Conservation (phyloP, 148 eudicot genomes). For the Mesembryanthemum crystallinum region DNA sequence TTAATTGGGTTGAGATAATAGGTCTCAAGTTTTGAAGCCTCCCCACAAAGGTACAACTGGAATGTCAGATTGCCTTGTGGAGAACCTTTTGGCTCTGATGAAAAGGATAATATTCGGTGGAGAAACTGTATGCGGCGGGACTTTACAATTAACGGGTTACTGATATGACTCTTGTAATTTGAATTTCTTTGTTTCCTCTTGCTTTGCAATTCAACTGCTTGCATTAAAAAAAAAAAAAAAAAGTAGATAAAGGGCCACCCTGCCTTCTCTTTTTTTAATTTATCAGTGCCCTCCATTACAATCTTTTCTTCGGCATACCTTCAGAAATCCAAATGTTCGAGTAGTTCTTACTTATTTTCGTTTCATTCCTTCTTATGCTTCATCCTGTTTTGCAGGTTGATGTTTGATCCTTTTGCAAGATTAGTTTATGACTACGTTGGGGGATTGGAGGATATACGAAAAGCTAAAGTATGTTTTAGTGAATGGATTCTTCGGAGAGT, state of each 20-base stretch:
- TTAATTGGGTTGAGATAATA: conserved; percentile 25
- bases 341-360: not conserved
- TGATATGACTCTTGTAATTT: conserved; percentile 39
- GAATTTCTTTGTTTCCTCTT: conserved; percentile 22
- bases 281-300: not conserved
- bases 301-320: not conserved
- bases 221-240: not conserved
- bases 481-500: not conserved
- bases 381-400: conserved; percentile 40
- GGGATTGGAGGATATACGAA: conserved; percentile 71
- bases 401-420: conserved; percentile 85
- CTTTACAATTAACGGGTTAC: conserved; percentile 92
- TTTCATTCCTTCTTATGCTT: conserved; percentile 5
- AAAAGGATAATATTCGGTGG: conserved; percentile 77
- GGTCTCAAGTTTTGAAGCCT: conserved; percentile 91
- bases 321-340: not conserved
- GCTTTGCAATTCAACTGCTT: not conserved
- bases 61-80: conserved; percentile 26
- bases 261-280: not conserved
- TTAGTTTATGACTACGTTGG: conserved; percentile 74
- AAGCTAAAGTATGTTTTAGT: conserved; percentile 59
- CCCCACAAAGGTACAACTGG: conserved; percentile 32
- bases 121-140: conserved; percentile 76
- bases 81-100: conserved; percentile 41
- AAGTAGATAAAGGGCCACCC: not conserved